These are phyloP conservation scores for Flaveria floridana DNA, from an alignment of 140 eudicot species.

Conservation along the genomic window DNA sequence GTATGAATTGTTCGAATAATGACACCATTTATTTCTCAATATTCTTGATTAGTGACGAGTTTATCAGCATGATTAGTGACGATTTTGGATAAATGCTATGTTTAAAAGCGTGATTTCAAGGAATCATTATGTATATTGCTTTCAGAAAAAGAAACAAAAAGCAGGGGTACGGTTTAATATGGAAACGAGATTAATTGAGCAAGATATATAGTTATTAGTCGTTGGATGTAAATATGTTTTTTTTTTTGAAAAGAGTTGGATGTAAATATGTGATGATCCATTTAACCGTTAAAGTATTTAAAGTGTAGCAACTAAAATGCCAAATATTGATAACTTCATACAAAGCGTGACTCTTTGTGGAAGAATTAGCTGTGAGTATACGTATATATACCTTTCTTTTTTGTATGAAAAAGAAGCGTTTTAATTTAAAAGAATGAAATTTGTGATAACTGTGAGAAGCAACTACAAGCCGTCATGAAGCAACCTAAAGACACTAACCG, in stretches of 20 bases:
- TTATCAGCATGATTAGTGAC: not conserved
- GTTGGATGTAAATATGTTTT: conserved; percentile 9
- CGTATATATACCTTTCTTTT: not conserved
- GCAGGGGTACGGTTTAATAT: not conserved
- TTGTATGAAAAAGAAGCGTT: no score
- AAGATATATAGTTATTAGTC: not conserved
- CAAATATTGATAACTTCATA: not conserved
- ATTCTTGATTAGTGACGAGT: not conserved
- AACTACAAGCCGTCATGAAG: no score
- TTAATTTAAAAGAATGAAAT: no score
- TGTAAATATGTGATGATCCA: not conserved
- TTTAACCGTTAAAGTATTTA: conserved; percentile 2
- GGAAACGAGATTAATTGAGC: not conserved
- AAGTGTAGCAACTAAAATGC: conserved; percentile 2
- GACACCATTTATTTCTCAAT: not conserved
- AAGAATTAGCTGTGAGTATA: conserved; percentile 3
- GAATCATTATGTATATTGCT: not conserved
- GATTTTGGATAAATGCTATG: not conserved
- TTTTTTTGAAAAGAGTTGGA: no score
- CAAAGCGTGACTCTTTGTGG: conserved; percentile 27
- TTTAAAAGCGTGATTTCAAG: not conserved
- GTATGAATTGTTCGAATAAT: no score
- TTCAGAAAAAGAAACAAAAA: not conserved
- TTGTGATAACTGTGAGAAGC: no score
- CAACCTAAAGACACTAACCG: no score